Conservation (phyloP, 352 stramenopile species). For the Phytopythium helicoides region DNA sequence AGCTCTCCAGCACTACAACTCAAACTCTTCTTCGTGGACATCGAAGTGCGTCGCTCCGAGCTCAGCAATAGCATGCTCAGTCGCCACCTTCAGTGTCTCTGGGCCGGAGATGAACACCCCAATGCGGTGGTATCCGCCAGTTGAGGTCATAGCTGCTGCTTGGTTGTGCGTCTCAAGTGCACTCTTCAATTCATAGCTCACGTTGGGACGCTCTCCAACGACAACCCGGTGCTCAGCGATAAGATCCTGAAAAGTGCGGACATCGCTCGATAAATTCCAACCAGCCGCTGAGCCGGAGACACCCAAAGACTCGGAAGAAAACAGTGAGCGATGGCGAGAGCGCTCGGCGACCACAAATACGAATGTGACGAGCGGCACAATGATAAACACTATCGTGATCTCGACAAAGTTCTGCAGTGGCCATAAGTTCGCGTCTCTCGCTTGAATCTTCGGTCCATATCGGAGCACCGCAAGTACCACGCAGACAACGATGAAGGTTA, state of each 20-base stretch:
- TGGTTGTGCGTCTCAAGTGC: constrained; percentile 1
- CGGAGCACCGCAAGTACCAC: not conserved
- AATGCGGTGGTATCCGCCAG: not conserved
- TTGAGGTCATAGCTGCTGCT: not conserved
- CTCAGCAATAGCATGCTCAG: constrained; percentile 3
- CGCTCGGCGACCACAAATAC: constrained; percentile 3
- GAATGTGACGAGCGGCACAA: not conserved
- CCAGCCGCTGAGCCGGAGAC: no score
- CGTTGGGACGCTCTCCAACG: constrained; percentile 4
- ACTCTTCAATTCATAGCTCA: not conserved
- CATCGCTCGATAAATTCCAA: not conserved
- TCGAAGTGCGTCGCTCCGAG: constrained; percentile 6
- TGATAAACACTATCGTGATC: constrained; percentile 6
- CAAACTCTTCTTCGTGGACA: constrained; percentile 7
- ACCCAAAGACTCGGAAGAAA: not conserved
- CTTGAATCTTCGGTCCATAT: constrained; percentile 5
- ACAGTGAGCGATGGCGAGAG: not conserved
- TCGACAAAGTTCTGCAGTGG: constrained; percentile 11
- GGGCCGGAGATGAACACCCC: constrained; percentile 12
- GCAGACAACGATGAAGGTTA: not conserved
- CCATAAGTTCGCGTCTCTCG: constrained; percentile 3
- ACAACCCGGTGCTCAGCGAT: constrained; percentile 3
- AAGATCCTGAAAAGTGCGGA: constrained; percentile 5
- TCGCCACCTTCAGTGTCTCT: constrained; percentile 7
- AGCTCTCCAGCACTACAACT: no score